Base-by-base conservation (phyloP, 768 basidiomycete genomes). In the Pleurotus platypus region DNA sequence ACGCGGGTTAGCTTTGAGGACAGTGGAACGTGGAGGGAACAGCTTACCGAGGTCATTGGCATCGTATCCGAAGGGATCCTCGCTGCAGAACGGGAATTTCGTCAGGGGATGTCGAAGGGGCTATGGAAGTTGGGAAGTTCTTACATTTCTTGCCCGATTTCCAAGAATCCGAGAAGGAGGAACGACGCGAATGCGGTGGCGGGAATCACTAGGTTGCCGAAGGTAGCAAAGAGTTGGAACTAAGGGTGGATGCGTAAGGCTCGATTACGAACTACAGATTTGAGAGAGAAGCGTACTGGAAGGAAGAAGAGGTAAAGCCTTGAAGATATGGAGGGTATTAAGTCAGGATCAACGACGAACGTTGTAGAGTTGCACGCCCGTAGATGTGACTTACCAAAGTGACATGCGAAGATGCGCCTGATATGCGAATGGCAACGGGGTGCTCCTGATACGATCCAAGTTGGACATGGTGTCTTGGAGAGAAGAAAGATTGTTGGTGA, bases 41-140 rank as follows among this genome's bases (percentile, higher is more conserved):
- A 15, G 67, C 76, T 53, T 61, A 81, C 80, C 82, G 30, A 87
- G 75, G 74, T 87, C 85, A 62, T 87, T 87, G 62, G 79, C 65
- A 61, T 86, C 85, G 62, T 86, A 86, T 63, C 81, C 80, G 76
- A 86, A 86, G 0, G 85, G 84, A 63, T 86, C 85, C 67, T 86
- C 84, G 62, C 83, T 85, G 58, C 50, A 18, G 5, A 35, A 49
- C 16, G 57, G 24, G 35, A 6, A 13, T 22, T 24, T 63, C 18
- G 61, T 58, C 42, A n/a, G 35, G 22, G 18, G n/a, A 9, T 20
- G 43, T 15, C 39, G 38, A 20, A 27, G 3, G 27, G 27, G 7
- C 5, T 27, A 7, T 27, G 27, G 27, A 27, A 27, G 27, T 3
- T 27, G 27, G 7, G 27, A 50, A 47, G 13, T 18, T 62, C 74